A percentile compares a stretch with the other conserved stretches of the same genome.
Conservation (phyloP, 2,329 filamentous ascomycete genomes). For the Fusarium sambucinum region DNA sequence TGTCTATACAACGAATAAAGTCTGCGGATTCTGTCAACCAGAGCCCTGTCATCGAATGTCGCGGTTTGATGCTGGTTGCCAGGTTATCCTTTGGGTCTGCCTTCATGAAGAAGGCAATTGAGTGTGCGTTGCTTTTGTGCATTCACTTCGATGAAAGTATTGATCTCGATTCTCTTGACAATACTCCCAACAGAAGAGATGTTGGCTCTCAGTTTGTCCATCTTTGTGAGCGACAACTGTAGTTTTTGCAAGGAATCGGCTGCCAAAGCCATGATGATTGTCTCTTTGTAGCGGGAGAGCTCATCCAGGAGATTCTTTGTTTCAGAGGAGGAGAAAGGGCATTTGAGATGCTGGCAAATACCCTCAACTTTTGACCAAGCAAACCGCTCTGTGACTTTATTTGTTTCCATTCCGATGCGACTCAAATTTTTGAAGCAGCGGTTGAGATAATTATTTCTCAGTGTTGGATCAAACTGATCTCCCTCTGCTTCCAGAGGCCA, state of each 20-base stretch:
- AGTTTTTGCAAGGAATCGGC: constrained; percentile 28
- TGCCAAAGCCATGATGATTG: constrained; percentile 10
- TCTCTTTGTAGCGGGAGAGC: constrained; percentile 29
- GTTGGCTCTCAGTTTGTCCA: background rate
- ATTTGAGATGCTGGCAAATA: constrained; percentile 16
- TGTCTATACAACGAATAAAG: constrained; percentile 20
- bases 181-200: background rate
- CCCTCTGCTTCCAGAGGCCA: constrained; percentile 9
- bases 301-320: constrained; percentile 14
- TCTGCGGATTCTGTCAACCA: constrained; percentile 12
- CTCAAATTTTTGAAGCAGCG: background rate
- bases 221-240: background rate
- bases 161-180: constrained; percentile 16
- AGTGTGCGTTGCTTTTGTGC: background rate
- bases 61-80: constrained; percentile 8
- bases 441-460: background rate
- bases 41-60: constrained; percentile 8
- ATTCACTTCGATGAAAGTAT: constrained; percentile 3
- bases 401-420: background rate
- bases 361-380: background rate
- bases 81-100: constrained; percentile 1
- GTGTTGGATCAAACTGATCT: background rate
- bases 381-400: background rate
- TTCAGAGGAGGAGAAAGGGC: constrained; percentile 27
- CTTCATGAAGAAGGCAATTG: constrained; percentile 11